Conservation (phyloP, 306 rosid species). For the Citrullus amarus region DNA sequence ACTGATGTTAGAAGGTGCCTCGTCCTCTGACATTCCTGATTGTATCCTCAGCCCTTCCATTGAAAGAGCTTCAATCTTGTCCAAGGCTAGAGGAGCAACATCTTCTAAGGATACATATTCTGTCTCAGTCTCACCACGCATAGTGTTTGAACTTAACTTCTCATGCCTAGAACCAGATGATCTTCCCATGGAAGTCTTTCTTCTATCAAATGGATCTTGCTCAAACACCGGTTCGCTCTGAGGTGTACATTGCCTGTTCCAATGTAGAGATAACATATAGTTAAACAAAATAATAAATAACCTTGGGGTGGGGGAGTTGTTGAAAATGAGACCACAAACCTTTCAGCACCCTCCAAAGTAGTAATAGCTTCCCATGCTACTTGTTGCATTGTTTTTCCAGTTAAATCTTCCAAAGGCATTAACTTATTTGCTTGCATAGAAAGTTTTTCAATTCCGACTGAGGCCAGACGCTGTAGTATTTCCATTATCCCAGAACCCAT, state of each 20-base stretch:
- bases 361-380: conserved; percentile 75
- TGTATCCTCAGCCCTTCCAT: conserved; percentile 89
- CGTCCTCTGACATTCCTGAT: conserved; percentile 67
- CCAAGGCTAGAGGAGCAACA: conserved; percentile 87
- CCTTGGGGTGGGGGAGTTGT: not conserved
- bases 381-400: conserved; percentile 88
- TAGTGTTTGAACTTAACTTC: conserved; percentile 23
- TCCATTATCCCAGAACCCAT: conserved; percentile 87
- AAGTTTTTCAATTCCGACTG: conserved; percentile 86
- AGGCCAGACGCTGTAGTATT: conserved; percentile 60
- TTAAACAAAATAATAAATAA: conserved; percentile 7
- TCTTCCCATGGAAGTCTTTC: conserved; percentile 20
- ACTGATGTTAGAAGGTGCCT: conserved; percentile 68
- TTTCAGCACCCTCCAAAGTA: conserved; percentile 35
- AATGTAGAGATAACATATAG: conserved; percentile 9
- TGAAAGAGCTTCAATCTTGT: conserved; percentile 83
- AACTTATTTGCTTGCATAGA: conserved; percentile 82
- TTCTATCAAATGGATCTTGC: conserved; percentile 23
- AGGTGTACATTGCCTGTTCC: conserved; percentile 35
- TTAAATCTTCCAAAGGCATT: conserved; percentile 83
- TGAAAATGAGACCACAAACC: conserved; percentile 34
- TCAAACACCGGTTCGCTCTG: conserved; percentile 32
- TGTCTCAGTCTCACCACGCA: conserved; percentile 26
- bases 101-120: conserved; percentile 74
- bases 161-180: conserved; percentile 24